Percentiles rank a stretch among this genome's conserved stretches.
Evolutionary conservation across 1,284 basidiomycete species (phyloP).

Genomic region (Cutaneotrichosporon spelunceum): DNA sequence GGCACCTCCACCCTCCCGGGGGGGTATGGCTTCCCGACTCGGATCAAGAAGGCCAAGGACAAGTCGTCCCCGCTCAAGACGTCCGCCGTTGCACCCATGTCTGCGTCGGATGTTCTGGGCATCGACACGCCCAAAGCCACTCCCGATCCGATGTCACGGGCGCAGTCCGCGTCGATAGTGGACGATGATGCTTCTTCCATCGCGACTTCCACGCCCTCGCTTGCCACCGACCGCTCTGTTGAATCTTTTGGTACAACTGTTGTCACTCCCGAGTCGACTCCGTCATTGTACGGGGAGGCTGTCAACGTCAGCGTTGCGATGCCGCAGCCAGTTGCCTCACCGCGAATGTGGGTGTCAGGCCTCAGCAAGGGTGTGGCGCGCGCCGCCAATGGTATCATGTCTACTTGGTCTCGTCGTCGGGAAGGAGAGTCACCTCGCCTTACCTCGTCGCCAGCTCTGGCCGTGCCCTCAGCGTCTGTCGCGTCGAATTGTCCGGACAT

Average conservation of each 20-base stretch:
- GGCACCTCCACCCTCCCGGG: conserved; percentile 11
- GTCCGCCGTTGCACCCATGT: conserved; percentile 22
- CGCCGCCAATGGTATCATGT: conserved; percentile 37
- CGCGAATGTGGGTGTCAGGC: conserved; percentile 38
- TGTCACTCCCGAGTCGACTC: conserved; percentile 23
- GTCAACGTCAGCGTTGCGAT: conserved; percentile 8
- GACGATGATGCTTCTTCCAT: conserved; percentile 21
- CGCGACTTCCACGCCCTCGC: conserved; percentile 22
- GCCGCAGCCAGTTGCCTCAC: conserved; percentile 16
- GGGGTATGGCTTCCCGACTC: conserved; percentile 17
- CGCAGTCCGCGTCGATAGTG: conserved; percentile 16
- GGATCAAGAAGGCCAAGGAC: conserved; percentile 17
- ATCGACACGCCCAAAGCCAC: conserved; percentile 8
- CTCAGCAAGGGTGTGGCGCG: conserved; percentile 43
- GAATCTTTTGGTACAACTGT: conserved; percentile 12
- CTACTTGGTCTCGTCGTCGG: conserved; percentile 23
- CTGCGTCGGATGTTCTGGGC: conserved; percentile 23
- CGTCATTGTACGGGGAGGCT: conserved; percentile 18
- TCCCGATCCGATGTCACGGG: conserved; percentile 21
- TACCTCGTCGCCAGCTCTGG: conserved; percentile 10
- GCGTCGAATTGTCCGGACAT: conserved; percentile 9
- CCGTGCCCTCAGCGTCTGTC: background rate
- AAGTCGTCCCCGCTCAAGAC: conserved; percentile 21
- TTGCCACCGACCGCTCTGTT: conserved; percentile 14
- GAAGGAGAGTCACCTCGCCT: conserved; percentile 23